Conservation (phyloP, 345 rosid species). For the Sapria himalayana region DNA sequence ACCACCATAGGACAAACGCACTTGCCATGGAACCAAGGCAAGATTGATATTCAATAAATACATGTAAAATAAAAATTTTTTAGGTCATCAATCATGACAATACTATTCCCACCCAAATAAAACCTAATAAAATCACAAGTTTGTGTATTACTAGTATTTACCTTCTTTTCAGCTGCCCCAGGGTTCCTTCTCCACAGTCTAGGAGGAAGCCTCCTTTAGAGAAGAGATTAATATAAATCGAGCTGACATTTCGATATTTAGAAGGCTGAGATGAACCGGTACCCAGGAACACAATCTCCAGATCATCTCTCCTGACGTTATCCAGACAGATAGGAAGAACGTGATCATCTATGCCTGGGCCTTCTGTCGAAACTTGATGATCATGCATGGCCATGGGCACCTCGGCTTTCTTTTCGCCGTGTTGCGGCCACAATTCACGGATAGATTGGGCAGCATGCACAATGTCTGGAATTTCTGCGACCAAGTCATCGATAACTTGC, state of each 20-base stretch:
- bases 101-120: too few relatives aligned
- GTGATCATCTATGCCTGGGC: slow-evolving; percentile 55
- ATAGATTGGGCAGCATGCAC: slow-evolving; percentile 37
- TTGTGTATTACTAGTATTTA: too few relatives aligned
- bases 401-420: slow-evolving; percentile 10
- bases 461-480: slow-evolving; percentile 54
- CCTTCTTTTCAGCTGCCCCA: slow-evolving; percentile 91
- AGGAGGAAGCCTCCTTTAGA: slow-evolving; percentile 60
- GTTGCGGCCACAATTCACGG: slow-evolving; percentile 28
- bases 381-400: slow-evolving; percentile 8
- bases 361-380: slow-evolving; percentile 26
- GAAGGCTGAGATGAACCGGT: slow-evolving; percentile 99
- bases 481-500: slow-evolving; percentile 34
- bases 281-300: slow-evolving; percentile 81
- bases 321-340: slow-evolving; percentile 53
- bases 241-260: slow-evolving; percentile 72
- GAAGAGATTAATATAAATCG: slow-evolving; percentile 54
- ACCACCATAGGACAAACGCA: too few relatives aligned
- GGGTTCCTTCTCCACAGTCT: slow-evolving; percentile 93
- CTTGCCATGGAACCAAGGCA: too few relatives aligned
- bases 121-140: too few relatives aligned
- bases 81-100: too few relatives aligned
- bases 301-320: slow-evolving; percentile 49
- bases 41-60: too few relatives aligned
- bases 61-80: too few relatives aligned